Evolutionary conservation across 331 rosid species (phyloP).

Genomic region (Ulmus americana): DNA sequence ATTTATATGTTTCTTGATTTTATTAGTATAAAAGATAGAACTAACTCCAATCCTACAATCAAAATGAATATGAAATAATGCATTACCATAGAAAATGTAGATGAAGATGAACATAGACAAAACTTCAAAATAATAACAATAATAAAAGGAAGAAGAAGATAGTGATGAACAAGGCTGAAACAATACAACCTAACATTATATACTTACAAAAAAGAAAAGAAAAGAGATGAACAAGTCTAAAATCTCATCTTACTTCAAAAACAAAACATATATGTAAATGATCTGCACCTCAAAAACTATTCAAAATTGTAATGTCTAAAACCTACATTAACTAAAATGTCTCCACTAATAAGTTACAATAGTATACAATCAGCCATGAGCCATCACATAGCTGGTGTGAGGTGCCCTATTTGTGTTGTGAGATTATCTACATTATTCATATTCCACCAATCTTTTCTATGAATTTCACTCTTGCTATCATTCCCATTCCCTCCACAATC

Average conservation of each 20-base stretch:
- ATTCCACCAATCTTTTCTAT: constrained; percentile 23
- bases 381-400: constrained; percentile 28
- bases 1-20: too few species aligned
- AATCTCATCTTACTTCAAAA: too few species aligned
- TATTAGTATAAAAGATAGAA: not conserved
- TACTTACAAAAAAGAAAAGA: not conserved
- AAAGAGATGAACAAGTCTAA: not conserved
- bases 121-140: too few species aligned
- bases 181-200: not conserved
- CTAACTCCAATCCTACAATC: not conserved
- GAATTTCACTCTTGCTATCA: constrained; percentile 9
- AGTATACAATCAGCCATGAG: not conserved
- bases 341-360: not conserved
- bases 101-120: too few species aligned
- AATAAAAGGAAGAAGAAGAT: too few species aligned
- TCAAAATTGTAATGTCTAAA: constrained; percentile 14
- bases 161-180: constrained; percentile 1
- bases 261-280: not conserved
- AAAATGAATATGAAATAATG: not conserved
- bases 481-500: constrained; percentile 13
- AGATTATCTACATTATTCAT: constrained; percentile 19
- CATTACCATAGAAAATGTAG: not conserved
- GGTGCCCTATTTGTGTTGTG: constrained; percentile 27
- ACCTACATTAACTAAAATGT: constrained; percentile 6
- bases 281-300: not conserved